Conservation (phyloP, 176 grass and related monocot genomes). For the Phyllostachys edulis region DNA sequence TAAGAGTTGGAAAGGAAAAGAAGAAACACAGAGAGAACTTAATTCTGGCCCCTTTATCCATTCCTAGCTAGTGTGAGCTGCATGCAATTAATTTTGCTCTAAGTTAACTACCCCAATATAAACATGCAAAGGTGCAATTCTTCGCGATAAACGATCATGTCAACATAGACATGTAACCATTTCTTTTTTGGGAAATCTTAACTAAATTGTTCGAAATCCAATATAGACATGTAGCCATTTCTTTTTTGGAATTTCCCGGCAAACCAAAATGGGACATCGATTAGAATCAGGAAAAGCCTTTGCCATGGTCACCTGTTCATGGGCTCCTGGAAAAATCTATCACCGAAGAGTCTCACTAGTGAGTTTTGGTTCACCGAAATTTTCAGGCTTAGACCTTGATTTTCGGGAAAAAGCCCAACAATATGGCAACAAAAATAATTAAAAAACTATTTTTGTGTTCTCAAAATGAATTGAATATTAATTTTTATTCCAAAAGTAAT, state of each 20-base stretch:
- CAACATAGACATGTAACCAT: not conserved
- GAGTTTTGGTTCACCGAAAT: too few relatives aligned
- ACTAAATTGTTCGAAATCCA: not conserved
- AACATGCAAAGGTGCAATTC: not conserved
- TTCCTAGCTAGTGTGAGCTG: not conserved
- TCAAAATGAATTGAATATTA: too few relatives aligned
- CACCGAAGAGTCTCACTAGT: too few relatives aligned
- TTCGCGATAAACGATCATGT: not conserved
- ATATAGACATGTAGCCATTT: not conserved
- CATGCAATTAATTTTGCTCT: not conserved
- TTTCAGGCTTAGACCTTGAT: too few relatives aligned
- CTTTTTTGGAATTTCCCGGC: not conserved
- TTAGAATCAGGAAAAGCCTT: not conserved
- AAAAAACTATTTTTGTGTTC: too few relatives aligned
- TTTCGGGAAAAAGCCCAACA: too few relatives aligned
- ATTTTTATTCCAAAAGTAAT: too few relatives aligned
- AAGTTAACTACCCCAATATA: not conserved
- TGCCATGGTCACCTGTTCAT: not conserved
- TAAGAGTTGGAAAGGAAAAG: not conserved
- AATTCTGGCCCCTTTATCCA: not conserved
- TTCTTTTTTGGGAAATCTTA: not conserved
- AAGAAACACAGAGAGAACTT: not conserved
- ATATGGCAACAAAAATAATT: too few relatives aligned
- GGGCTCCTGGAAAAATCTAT: too few relatives aligned
- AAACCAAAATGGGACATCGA: not conserved